Evolutionary conservation across 345 rosid genomes (phyloP), one percentile per base, ranked within the genome.

Genomic region (Lepidium didymum): DNA sequence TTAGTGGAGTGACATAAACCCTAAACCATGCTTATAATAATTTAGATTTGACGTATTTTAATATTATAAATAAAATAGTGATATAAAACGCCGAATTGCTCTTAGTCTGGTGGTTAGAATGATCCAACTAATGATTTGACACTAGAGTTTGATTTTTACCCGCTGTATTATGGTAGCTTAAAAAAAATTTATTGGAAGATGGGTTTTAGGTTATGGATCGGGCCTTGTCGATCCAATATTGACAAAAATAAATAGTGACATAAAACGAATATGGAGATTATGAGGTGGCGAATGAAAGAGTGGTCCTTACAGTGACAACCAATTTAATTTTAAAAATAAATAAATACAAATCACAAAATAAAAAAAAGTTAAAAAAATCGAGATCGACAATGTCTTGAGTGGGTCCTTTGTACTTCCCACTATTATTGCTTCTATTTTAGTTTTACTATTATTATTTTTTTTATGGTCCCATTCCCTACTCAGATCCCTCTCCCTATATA

Each of bases 271-370:
- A 65, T 51, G 52, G 59, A 42, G 72, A 36, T 58, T 62, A 58
- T 66, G 72, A 58, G 62, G 72, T 73, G 77, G n/a, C 61, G 31
- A 64, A 65, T 41, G 67, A 65, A 56, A 64, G 53, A 65, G 41
- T 65, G 77, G 77, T 64, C 77, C 77, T 67, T 41, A 73, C 40
- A 41, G 44, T 33, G 73, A 57, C 42, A 56, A 72, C 21, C 29
- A 46, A 54, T 43, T 42, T 34, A 56, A 10, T 29, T 25, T 0
- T 4, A 6, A 19, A 72, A 66, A 27, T 0, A 1, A 25, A 4
- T 27, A 27, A 27, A 55, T 33, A 31, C 7, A 65, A 51, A 60
- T 23, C 60, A 57, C 7, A 56, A 73, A 31, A 62, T 25, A 41
- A 62, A 55, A 18, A n/a, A 47, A 73, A 21, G n/a, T n/a, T n/a